Evolutionary conservation across 2,329 filamentous ascomycete species (phyloP).

Genomic region (Didymella segeticola): DNA sequence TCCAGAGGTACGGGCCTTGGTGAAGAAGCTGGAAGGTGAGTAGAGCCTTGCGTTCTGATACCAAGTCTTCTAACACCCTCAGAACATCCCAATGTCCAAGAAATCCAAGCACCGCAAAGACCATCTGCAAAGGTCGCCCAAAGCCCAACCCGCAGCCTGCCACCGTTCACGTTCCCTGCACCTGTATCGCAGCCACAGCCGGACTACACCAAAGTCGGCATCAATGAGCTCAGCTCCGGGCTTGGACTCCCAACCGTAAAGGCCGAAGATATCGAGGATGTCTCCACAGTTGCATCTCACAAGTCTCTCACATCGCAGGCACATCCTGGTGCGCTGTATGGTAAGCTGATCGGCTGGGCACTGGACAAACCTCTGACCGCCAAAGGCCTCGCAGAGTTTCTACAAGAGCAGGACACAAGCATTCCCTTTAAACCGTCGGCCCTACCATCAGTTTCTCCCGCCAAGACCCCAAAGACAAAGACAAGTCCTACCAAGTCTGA

Average conservation of each 20-base stretch:
- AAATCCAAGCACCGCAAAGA: neutral
- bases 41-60: no score
- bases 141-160: neutral
- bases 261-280: neutral
- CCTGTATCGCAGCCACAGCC: neutral
- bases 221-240: slow-evolving; percentile 25
- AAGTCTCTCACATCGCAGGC: slow-evolving; percentile 6
- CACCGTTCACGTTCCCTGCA: neutral
- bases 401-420: slow-evolving; percentile 8
- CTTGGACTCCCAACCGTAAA: slow-evolving; percentile 22
- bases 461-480: neutral
- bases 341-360: slow-evolving; percentile 32
- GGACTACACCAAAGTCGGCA: slow-evolving; percentile 11
- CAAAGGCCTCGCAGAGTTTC: slow-evolving; percentile 24
- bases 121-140: neutral
- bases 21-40: slow-evolving; percentile 6
- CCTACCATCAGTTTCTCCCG: neutral
- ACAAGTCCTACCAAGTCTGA: neutral
- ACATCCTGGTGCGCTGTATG: slow-evolving; percentile 13
- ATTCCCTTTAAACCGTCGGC: neutral
- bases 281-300: slow-evolving; percentile 2
- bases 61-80: neutral
- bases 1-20: neutral
- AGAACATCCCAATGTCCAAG: neutral
- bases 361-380: slow-evolving; percentile 31